These are phyloP conservation scores for Colletotrichum cuscutae DNA, from an alignment of 2,329 filamentous ascomycete species.

Conservation along the genomic window DNA sequence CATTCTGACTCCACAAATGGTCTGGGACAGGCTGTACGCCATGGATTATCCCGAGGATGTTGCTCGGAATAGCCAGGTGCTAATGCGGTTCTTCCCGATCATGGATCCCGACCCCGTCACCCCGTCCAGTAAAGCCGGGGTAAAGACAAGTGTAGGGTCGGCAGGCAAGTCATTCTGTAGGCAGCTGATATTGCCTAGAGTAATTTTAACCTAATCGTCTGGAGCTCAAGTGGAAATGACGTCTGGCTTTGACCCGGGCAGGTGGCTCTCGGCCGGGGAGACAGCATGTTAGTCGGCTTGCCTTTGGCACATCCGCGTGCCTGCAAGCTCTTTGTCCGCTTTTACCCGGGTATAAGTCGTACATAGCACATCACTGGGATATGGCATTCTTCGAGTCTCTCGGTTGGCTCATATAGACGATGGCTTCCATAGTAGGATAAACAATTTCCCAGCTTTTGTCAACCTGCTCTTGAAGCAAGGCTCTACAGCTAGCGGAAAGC, in stretches of 20 bases:
- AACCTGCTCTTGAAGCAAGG: not conserved
- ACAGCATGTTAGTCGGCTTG: not conserved
- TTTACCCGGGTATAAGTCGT: not conserved
- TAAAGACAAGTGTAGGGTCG: conserved; percentile 20
- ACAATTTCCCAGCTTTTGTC: not conserved
- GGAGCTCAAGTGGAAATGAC: conserved; percentile 17
- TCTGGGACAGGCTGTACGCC: conserved; percentile 17
- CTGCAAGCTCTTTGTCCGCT: not conserved
- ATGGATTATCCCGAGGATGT: conserved; percentile 35
- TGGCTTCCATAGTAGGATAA: not conserved
- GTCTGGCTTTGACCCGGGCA: conserved; percentile 5
- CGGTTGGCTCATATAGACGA: not conserved
- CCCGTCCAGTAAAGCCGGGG: conserved; percentile 32
- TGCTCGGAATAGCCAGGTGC: conserved; percentile 30
- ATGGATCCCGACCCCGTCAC: conserved; percentile 33
- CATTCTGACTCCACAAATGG: conserved; percentile 22
- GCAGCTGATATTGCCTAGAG: not conserved
- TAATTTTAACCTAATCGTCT: conserved; percentile 3
- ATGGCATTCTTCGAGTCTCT: not conserved
- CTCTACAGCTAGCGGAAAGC: not conserved
- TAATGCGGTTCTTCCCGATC: conserved; percentile 36
- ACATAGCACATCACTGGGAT: not conserved
- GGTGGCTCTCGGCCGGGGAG: conserved; percentile 6
- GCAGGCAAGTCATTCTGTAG: conserved; percentile 17
- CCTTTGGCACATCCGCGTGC: not conserved